These are phyloP conservation scores for Jaenimonas drosophilae DNA, from an alignment of 208 protist species.

Conservation along the genomic window DNA sequence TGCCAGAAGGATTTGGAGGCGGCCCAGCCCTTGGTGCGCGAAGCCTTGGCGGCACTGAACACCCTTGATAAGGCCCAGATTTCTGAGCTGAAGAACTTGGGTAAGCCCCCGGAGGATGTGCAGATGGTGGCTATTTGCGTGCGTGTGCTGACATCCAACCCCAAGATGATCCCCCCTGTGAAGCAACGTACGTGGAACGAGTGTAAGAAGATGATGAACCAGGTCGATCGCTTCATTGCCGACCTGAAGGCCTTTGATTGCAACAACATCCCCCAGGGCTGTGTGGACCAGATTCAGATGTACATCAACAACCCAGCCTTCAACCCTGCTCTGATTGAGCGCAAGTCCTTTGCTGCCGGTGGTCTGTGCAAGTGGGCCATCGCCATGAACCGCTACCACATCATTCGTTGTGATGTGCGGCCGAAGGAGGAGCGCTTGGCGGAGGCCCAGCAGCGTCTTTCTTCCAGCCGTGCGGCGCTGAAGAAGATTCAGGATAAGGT, in stretches of 20 bases:
- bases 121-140: conserved; percentile 95
- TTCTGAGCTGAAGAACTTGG: conserved; percentile 95
- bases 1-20: conserved; percentile 86
- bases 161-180: conserved; percentile 73
- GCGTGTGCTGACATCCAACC: conserved; percentile 91
- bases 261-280: conserved; percentile 93
- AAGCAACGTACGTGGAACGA: conserved; percentile 93
- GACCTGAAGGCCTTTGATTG: conserved; percentile 92
- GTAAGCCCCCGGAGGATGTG: conserved; percentile 93
- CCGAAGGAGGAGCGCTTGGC: conserved; percentile 94
- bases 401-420: conserved; percentile 95
- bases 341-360: conserved; percentile 93
- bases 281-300: conserved; percentile 91
- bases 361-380: conserved; percentile 96
- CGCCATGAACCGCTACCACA: conserved; percentile 95
- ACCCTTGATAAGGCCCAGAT: conserved; percentile 97
- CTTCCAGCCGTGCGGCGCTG: conserved; percentile 75
- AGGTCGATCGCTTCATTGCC: conserved; percentile 92
- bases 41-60: conserved; percentile 94
- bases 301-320: conserved; percentile 92
- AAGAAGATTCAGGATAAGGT: conserved; percentile 94
- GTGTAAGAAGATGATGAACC: conserved; percentile 97
- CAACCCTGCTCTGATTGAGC: conserved; percentile 84
- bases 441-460: conserved; percentile 87
- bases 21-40: conserved; percentile 92